Conservation (phyloP, 1,139 yeast species). For the Lodderomyces theae region DNA sequence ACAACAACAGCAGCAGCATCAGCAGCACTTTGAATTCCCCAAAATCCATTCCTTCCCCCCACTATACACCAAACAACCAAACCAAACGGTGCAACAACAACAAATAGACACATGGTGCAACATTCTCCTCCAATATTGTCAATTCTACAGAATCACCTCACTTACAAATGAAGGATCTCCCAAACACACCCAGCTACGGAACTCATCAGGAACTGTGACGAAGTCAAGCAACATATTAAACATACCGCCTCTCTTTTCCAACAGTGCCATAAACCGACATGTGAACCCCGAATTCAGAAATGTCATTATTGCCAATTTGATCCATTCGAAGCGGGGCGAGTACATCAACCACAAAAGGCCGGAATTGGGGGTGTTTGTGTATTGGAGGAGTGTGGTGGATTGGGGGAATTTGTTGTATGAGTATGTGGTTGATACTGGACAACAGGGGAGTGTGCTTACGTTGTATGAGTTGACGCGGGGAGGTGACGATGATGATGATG, state of each 20-base stretch:
- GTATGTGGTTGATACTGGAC: slow-evolving; percentile 68
- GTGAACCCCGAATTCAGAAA: slow-evolving; percentile 55
- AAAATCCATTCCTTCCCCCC: slow-evolving; percentile 88
- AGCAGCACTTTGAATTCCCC: slow-evolving; percentile 47
- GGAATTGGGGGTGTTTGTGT: slow-evolving; percentile 50
- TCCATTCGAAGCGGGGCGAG: slow-evolving; percentile 49
- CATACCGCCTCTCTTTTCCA: slow-evolving; percentile 44
- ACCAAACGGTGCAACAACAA: slow-evolving; percentile 69
- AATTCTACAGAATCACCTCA: slow-evolving; percentile 47
- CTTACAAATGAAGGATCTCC: slow-evolving; percentile 31
- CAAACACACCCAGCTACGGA: slow-evolving; percentile 24
- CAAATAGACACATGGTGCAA: slow-evolving; percentile 57
- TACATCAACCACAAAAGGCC: slow-evolving; percentile 46
- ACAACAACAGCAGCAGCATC: no score
- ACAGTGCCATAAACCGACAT: slow-evolving; percentile 47
- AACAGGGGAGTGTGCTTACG: slow-evolving; percentile 73
- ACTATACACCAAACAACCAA: slow-evolving; percentile 85
- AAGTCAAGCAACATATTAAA: no score
- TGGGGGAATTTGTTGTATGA: slow-evolving; percentile 63
- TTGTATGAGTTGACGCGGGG: slow-evolving; percentile 67
- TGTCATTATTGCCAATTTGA: slow-evolving; percentile 59
- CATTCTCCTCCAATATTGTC: slow-evolving; percentile 54
- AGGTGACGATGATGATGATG: slow-evolving; percentile 1
- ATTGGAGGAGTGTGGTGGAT: slow-evolving; percentile 71
- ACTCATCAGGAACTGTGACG: slow-evolving; percentile 16